Base-by-base conservation (phyloP, 1,284 basidiomycete species). In the Anthracocystis setariae region DNA sequence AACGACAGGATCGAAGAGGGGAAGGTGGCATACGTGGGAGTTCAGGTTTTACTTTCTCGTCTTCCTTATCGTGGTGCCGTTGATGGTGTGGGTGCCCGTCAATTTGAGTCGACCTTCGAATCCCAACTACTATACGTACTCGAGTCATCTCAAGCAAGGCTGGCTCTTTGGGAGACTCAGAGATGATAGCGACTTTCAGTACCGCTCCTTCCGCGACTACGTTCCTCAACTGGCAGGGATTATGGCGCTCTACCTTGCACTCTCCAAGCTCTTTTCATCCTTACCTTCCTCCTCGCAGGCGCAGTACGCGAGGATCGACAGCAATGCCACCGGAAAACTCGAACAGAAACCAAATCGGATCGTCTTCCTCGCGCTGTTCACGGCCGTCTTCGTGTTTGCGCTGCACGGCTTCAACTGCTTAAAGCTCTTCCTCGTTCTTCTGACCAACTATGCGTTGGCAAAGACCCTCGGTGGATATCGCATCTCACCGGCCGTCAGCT, bases 341-440 rank as follows among this genome's bases (percentile, higher is more conserved):
- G 10, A 48, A 32, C 37, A n/a, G n/a, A 57, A 51, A 33, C 37
- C 46, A 18, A 72, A 86, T 91, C 25, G 90, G 90, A 45, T 67
- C 15, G 50, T 69, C 12, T 87, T 89, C 70, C 80, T 87, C 10
- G 61, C 82, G 2, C 15, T 73, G 8, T 90, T 90, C 73, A 89
- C 91, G 3, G 50, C 88, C n/a, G 68, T 89, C 47, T 89, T 93
- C 84, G 85, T 96, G 39, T 59, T 89, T 18, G 88, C 88, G 2
- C 84, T 98, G n/a, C 95, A 98, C 82, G 96, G 96, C 25, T 84
- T 89, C n/a, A 92, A 91, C 73, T 84, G 87, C 1, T 38, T 94
- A 80, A 98, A 98, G 82, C 88, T 98, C 25, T 58, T 92, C 4
- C 40, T 85, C 25, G 90, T 97, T 52, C 83, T 96, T 13, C 81